Conservation (phyloP, 225 moss, liverwort and hornwort genomes). For the Marchantia paleacea region DNA sequence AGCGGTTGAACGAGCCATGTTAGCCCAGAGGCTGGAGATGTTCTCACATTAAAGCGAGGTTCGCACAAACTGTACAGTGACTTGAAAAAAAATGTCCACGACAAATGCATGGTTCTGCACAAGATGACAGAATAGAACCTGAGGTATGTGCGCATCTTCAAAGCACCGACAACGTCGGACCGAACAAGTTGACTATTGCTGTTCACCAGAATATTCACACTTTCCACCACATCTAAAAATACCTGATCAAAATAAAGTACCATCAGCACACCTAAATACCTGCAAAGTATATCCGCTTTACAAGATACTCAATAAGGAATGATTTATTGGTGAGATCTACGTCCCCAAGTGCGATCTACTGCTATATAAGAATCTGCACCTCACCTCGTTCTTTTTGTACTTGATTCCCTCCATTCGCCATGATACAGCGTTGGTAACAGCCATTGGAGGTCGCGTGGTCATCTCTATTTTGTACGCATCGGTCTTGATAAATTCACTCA, state of each 20-base stretch:
- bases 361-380: neutral
- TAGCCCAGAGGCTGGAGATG: too few relatives aligned
- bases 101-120: neutral
- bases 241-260: slow-evolving; percentile 52
- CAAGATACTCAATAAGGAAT: neutral
- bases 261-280: neutral
- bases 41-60: too few relatives aligned
- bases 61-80: neutral
- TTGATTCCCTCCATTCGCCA: slow-evolving; percentile 99
- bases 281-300: neutral
- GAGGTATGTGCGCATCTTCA: slow-evolving; percentile 99
- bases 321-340: neutral
- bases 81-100: neutral
- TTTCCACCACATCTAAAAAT: slow-evolving; percentile 98
- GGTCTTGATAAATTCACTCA: slow-evolving; percentile 95
- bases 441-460: slow-evolving; percentile 93
- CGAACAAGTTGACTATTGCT: slow-evolving; percentile 98
- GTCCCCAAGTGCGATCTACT: neutral
- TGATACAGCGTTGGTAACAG: slow-evolving; percentile 97
- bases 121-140: slow-evolving; percentile 39
- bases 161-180: slow-evolving; percentile 95
- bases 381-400: slow-evolving; percentile 98
- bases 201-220: slow-evolving; percentile 98
- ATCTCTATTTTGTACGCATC: slow-evolving; percentile 99
- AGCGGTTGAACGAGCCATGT: neutral